Evolutionary conservation across 495 filamentous ascomycete species (phyloP), one percentile per base, ranked within the genome.

Genomic region (Jackrogersella minutella): DNA sequence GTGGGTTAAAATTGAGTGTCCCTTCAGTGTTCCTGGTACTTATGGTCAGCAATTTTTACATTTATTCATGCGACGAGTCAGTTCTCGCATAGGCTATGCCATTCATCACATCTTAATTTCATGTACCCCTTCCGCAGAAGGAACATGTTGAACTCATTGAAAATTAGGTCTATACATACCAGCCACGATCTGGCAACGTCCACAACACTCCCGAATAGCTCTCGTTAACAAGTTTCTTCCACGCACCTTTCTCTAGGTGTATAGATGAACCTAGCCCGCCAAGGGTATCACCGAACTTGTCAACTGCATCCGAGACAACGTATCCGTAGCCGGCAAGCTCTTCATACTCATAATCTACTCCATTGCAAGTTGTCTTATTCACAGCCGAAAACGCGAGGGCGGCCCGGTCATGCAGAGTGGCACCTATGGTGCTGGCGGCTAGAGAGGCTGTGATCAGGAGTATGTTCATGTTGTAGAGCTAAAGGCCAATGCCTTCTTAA

Each of bases 211-310:
- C 91, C 6, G 79, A 81, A 73, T 93, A 95, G 9, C 69, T 80
- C 30, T 81, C 81, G 21, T 78, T 75, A 6, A 62, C 68, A 14
- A 73, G 73, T 72, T 87, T 87, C 68, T 79, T 85, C 91, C 91
- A 95, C 28, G 82, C 79, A 19, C 60, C 74, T 50, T 79, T 78
- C 39, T 90, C 87, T 30, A 93, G 71, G 13, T 88, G 86, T 70
- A 90, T 84, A 26, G 89, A 81, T 61, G 85, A 89, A 13, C 91
- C 91, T 21, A 90, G 78, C 11, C 88, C 87, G 43, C 85, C 88
- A 5, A 93, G 68, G 0, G 90, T 93, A 72, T 95, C 91, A 8
- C 88, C 88, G 62, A 84, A 89, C 71, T 91, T 86, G 78, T 93
- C 91, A 4, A 79, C 74, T 13, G 83, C 84, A 61, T 90, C 81